Evolutionary conservation across 495 filamentous ascomycete species (phyloP).

Genomic region (Usnea hakonensis): DNA sequence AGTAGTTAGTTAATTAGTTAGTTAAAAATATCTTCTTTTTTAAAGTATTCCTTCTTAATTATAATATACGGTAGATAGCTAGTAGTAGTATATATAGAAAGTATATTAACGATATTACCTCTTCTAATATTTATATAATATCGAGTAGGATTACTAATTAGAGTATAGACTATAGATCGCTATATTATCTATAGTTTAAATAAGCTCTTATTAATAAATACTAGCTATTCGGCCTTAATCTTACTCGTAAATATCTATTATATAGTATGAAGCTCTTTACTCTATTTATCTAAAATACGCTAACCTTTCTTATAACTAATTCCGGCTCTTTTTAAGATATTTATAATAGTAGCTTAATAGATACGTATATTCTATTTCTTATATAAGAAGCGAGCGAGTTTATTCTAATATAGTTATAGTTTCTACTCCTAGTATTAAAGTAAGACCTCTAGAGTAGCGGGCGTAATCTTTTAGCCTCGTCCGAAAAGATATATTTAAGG

Average conservation of each 20-base stretch:
- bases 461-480: background rate
- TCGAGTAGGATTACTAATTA: no score
- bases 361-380: background rate
- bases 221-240: background rate
- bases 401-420: background rate
- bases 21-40: no score
- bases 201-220: background rate
- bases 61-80: no score
- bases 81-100: no score
- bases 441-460: background rate
- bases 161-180: no score
- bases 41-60: no score
- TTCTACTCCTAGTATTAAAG: background rate
- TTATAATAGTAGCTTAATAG: background rate
- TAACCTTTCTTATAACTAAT: background rate
- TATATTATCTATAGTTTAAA: background rate
- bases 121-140: no score
- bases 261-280: background rate
- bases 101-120: no score
- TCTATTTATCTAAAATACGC: background rate
- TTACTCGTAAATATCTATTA: background rate
- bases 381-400: background rate
- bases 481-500: background rate
- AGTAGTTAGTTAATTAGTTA: no score
- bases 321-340: background rate